Percentiles rank a stretch among this genome's conserved stretches.
These are phyloP conservation scores for Calycina marina DNA, from an alignment of 2,329 filamentous ascomycete genomes.

Conservation along the genomic window DNA sequence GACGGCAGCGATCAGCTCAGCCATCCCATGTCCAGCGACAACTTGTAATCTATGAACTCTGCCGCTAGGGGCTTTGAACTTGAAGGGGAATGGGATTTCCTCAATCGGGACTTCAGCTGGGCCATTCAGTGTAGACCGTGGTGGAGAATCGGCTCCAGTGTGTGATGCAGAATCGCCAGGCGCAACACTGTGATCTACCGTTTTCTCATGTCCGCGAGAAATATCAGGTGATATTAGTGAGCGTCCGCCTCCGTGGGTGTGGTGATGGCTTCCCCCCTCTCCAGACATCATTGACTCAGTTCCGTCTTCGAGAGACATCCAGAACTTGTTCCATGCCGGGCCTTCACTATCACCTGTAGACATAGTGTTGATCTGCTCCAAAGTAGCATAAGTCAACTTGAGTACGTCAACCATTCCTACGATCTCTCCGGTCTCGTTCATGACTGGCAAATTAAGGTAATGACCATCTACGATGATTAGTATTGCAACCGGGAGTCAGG, in stretches of 20 bases:
- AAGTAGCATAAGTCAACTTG: conserved; percentile 92
- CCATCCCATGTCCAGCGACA: conserved; percentile 63
- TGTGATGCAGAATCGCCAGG: conserved; percentile 94
- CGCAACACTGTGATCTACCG: conserved; percentile 63
- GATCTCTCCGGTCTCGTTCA: conserved; percentile 95
- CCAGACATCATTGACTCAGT: conserved; percentile 95
- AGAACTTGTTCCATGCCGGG: conserved; percentile 99
- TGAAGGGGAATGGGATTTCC: conserved; percentile 85
- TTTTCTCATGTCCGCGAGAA: conserved; percentile 47
- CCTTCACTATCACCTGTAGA: conserved; percentile 77
- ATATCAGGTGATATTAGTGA: conserved; percentile 74
- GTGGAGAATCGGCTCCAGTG: conserved; percentile 64
- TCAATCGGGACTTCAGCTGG: conserved; percentile 44
- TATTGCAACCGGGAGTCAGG: conserved; percentile 1
- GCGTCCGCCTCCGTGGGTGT: conserved; percentile 43
- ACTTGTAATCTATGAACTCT: conserved; percentile 89
- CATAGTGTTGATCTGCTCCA: conserved; percentile 97
- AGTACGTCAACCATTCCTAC: conserved; percentile 99
- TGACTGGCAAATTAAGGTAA: conserved; percentile 94
- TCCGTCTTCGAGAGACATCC: conserved; percentile 79
- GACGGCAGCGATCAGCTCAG: conserved; percentile 62
- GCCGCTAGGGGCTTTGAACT: conserved; percentile 94
- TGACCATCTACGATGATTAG: conserved; percentile 58
- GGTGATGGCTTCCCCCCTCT: conserved; percentile 63
- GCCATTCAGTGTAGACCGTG: conserved; percentile 41